A percentile compares a stretch with the other conserved stretches of the same genome.
phyloP scores from a whole-genome alignment of 768 basidiomycete genomes.

The Candolleomyces eurysporus region DNA sequence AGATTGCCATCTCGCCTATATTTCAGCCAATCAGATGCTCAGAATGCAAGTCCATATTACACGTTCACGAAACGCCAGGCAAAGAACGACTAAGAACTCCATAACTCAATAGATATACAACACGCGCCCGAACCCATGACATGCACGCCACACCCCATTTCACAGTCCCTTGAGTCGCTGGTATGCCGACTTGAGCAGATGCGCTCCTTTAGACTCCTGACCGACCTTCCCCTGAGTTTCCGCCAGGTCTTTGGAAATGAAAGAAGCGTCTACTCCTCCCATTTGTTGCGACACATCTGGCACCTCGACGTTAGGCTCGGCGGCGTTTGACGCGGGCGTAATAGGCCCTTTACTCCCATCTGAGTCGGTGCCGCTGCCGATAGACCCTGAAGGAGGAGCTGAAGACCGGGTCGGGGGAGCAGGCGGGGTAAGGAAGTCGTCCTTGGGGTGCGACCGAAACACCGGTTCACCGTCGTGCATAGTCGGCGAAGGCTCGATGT shows the following conservation, averaged over 20 bases:
- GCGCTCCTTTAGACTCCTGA: slow-evolving; percentile 23
- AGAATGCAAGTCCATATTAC: not conserved
- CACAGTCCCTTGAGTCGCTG: slow-evolving; percentile 35
- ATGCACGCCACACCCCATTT: not conserved
- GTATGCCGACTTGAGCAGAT: slow-evolving; percentile 37
- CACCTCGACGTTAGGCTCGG: slow-evolving; percentile 40
- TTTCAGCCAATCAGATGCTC: slow-evolving; percentile 8
- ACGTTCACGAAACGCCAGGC: not conserved
- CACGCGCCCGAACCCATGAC: slow-evolving; percentile 9
- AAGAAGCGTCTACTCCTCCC: slow-evolving; percentile 10
- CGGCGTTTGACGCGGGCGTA: slow-evolving; percentile 44
- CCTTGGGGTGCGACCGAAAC: not conserved
- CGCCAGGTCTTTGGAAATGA: not conserved
- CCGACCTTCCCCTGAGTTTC: not conserved
- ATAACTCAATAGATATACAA: not conserved
- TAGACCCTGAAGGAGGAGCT: slow-evolving; percentile 1
- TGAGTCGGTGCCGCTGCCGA: slow-evolving; percentile 22
- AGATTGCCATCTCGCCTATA: not conserved
- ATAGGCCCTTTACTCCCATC: slow-evolving; percentile 44
- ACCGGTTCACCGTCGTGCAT: not conserved
- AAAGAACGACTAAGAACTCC: not conserved
- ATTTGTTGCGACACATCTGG: slow-evolving; percentile 41
- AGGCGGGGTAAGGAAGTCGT: not conserved
- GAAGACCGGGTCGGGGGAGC: not conserved
- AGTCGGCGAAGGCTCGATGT: not conserved